These are phyloP conservation scores for Papilionanthe hybrid DNA, from an alignment of 116 monocot species.

Conservation along the genomic window DNA sequence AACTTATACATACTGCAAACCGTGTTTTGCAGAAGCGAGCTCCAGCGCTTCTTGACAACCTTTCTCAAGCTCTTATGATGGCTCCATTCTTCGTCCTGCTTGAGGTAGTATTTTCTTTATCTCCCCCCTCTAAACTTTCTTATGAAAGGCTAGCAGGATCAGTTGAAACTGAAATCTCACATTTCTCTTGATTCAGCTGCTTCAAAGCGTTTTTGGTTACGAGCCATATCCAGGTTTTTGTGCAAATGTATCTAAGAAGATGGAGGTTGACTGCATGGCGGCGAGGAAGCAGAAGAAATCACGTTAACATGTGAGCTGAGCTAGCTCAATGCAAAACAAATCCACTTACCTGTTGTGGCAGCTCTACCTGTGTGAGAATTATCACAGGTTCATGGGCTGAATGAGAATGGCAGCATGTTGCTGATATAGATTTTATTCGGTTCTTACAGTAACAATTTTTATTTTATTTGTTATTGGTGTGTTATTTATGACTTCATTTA, in stretches of 20 bases:
- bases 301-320: background rate
- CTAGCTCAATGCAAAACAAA: too few species aligned
- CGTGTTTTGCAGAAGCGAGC: constrained; percentile 55
- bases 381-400: too few species aligned
- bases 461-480: too few species aligned
- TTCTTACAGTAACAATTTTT: too few species aligned
- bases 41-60: constrained; percentile 80
- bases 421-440: too few species aligned
- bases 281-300: constrained; percentile 20
- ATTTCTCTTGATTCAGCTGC: constrained; percentile 10
- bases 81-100: constrained; percentile 86
- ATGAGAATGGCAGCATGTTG: too few species aligned
- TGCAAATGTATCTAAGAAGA: constrained; percentile 12
- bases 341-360: too few species aligned
- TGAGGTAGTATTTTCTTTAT: constrained; percentile 42
- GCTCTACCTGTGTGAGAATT: too few species aligned
- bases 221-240: constrained; percentile 43
- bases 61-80: constrained; percentile 75
- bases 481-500: too few species aligned
- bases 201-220: constrained; percentile 19
- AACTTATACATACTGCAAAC: background rate
- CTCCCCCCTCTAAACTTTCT: background rate
- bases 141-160: background rate
- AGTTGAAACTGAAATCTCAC: background rate
- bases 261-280: constrained; percentile 28